Evolutionary conservation across 306 rosid species (phyloP), one percentile per base, ranked within the genome.

Genomic region (Canavalia ensiformis): DNA sequence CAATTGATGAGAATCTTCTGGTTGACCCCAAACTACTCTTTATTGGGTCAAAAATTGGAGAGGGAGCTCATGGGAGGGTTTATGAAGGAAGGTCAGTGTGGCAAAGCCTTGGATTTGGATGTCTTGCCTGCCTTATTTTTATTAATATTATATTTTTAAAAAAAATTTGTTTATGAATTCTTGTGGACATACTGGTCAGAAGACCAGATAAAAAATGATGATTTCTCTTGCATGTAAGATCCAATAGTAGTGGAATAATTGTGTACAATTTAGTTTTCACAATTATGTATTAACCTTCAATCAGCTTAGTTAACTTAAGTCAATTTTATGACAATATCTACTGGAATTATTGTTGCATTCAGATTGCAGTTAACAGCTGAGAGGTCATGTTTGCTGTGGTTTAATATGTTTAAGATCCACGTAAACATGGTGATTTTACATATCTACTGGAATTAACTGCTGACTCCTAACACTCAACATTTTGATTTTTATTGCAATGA

Each of bases 11-110:
- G 55, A 91, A 85, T 68, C 88, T 91, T 76, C 85, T 93, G 81
- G 94, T 93, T 66, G 97, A 91, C 83, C 97, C 96, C 28, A 91
- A 87, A 67, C 84, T 89, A 30, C 76, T 93, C 52, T 89, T 93
- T 77, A 90, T 93, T 74, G 97, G 94, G 62, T 44, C 94, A 0
- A 90, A 89, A 81, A 90, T 93, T 39, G 97, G 97, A 0, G 97
- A 91, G 73, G 97, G 97, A 63, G 97, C 96, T 44, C 97, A 93
- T 80, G 97, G 97, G 9, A 93, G 85, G 74, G 97, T 93, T 77
- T 93, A 86, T 79, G 88, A 93, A 89, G 97, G 97, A 89, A 93
- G 97, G 97, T 93, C 83, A 87, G 93, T 88, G 74, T 12, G 82
- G 57, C 72, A 77, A 58, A 56, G 64, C 35, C 41, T 72, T 59